phyloP scores from a whole-genome alignment of 345 rosid species.

The Gossypium longicalyx region DNA sequence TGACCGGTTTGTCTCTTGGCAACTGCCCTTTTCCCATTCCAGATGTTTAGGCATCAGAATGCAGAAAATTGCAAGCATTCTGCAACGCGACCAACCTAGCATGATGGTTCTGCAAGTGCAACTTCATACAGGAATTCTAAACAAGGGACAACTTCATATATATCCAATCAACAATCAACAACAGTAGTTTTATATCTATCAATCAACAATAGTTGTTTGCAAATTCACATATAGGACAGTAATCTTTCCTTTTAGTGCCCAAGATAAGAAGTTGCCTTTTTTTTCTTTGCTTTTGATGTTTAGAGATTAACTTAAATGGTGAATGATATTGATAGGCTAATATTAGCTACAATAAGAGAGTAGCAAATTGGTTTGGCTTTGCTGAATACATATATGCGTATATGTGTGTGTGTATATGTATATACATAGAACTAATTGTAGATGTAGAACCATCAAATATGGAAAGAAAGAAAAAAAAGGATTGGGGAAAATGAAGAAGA shows the following conservation, averaged over 20 bases:
- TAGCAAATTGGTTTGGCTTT: too few relatives aligned
- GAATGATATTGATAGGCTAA: too few relatives aligned
- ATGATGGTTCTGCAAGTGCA: neutral
- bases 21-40: neutral
- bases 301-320: too few relatives aligned
- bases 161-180: slow-evolving; percentile 1
- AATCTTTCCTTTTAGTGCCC: too few relatives aligned
- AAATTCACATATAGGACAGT: too few relatives aligned
- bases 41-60: neutral
- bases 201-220: neutral
- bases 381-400: too few relatives aligned
- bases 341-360: too few relatives aligned
- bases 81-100: neutral
- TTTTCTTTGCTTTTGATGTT: too few relatives aligned
- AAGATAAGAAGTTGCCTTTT: too few relatives aligned
- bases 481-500: neutral
- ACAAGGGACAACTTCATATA: neutral
- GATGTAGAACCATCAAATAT: neutral
- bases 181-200: too few relatives aligned
- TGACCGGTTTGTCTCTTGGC: neutral
- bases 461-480: neutral
- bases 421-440: too few relatives aligned
- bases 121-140: neutral
- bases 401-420: too few relatives aligned
- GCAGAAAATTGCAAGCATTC: neutral